Evolutionary conservation across 495 filamentous ascomycete genomes (phyloP).

Genomic region (Tirmania nivea): DNA sequence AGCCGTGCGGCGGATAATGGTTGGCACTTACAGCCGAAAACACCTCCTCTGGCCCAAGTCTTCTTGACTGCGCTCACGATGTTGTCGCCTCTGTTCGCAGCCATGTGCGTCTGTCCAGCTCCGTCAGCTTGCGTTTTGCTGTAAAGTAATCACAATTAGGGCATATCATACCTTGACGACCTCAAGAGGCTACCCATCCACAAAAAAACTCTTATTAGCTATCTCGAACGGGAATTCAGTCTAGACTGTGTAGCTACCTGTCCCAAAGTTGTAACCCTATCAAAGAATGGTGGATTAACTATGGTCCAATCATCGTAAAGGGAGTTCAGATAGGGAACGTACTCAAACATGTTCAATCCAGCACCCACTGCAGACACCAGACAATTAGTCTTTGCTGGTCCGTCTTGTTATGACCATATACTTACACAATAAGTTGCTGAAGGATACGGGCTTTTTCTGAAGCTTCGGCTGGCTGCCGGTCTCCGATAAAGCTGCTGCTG

Average conservation of each 20-base stretch:
- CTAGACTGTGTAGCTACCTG: conserved; percentile 30
- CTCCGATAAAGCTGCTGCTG: conserved; percentile 30
- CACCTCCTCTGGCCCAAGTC: conserved; percentile 86
- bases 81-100: conserved; percentile 77
- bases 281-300: not conserved
- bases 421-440: conserved; percentile 82
- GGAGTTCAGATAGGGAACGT: conserved; percentile 22
- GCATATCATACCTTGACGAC: conserved; percentile 44
- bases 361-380: conserved; percentile 42
- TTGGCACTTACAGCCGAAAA: conserved; percentile 69
- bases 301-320: not conserved
- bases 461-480: conserved; percentile 25
- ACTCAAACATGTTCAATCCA: conserved; percentile 94
- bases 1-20: not conserved
- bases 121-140: too few relatives aligned
- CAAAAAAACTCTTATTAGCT: not conserved
- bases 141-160: not conserved
- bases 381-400: conserved; percentile 10
- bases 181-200: conserved; percentile 53
- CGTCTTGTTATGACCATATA: conserved; percentile 4
- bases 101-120: conserved; percentile 60
- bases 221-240: too few relatives aligned
- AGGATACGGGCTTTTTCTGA: conserved; percentile 99
- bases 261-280: conserved; percentile 63
- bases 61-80: conserved; percentile 59